Percentiles rank a stretch among this genome's conserved stretches.
phyloP scores from a whole-genome alignment of 106 monocot species.

The Triglochin maritima region DNA sequence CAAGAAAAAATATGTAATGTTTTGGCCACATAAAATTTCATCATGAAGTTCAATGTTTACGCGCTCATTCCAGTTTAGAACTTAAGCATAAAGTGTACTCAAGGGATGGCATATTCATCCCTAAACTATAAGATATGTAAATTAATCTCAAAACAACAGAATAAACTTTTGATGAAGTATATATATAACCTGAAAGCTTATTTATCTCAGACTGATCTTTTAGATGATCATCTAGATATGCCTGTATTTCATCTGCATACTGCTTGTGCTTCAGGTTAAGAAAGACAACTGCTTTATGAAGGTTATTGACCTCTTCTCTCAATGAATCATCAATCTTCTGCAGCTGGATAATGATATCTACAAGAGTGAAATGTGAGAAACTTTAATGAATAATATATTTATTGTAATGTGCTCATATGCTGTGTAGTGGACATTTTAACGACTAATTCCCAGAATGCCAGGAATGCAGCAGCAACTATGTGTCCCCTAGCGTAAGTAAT shows the following conservation, averaged over 20 bases:
- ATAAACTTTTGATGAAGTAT: background rate
- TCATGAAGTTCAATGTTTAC: no score
- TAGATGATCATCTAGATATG: slow-evolving; percentile 32
- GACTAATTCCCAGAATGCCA: no score
- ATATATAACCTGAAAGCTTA: slow-evolving; percentile 66
- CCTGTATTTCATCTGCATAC: slow-evolving; percentile 50
- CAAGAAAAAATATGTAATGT: background rate
- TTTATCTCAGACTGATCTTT: slow-evolving; percentile 62
- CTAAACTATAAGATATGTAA: no score
- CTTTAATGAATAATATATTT: background rate
- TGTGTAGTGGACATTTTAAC: no score
- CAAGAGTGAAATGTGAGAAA: slow-evolving; percentile 5
- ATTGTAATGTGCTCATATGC: background rate
- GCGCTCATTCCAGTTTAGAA: no score
- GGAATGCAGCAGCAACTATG: no score
- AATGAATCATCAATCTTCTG: slow-evolving; percentile 51
- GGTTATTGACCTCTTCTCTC: slow-evolving; percentile 42
- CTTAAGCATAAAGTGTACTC: no score
- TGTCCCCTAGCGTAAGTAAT: no score
- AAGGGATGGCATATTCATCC: no score
- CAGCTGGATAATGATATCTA: slow-evolving; percentile 57
- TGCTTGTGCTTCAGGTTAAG: slow-evolving; percentile 52
- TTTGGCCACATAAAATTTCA: no score
- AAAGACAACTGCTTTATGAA: slow-evolving; percentile 42
- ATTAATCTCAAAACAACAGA: no score